Percentiles rank a stretch among this genome's conserved stretches.
Conservation (phyloP, 208 protist species). For the Porcisia deanei region DNA sequence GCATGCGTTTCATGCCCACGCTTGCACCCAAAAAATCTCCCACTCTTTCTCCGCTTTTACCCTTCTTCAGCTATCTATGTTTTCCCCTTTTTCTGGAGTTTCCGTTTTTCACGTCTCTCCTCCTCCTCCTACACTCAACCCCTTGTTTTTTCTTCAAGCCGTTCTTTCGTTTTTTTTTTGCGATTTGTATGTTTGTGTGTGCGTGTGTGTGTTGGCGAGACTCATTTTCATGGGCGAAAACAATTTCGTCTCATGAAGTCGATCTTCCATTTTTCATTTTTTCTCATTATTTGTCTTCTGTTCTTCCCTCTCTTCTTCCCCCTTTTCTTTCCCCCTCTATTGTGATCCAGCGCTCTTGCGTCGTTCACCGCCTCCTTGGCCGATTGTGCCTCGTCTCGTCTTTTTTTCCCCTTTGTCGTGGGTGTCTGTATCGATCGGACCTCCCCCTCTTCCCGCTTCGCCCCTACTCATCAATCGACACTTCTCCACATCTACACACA, state of each 20-base stretch:
- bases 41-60: background rate
- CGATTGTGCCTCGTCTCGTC: background rate
- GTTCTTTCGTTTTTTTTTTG: slow-evolving; percentile 17
- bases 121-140: background rate
- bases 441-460: background rate
- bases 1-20: background rate
- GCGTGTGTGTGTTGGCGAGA: slow-evolving; percentile 1
- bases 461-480: background rate
- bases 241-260: slow-evolving; percentile 2
- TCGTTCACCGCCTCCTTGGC: background rate
- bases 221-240: slow-evolving; percentile 5
- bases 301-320: background rate
- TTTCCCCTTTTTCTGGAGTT: slow-evolving; percentile 1
- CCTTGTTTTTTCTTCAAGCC: background rate
- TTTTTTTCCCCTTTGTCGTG: background rate
- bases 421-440: background rate
- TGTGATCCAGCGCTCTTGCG: background rate
- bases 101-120: background rate
- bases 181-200: background rate
- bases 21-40: background rate
- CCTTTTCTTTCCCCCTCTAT: background rate
- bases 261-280: background rate
- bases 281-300: background rate
- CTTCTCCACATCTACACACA: background rate
- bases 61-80: slow-evolving; percentile 8